These are phyloP conservation scores for Chlorociboria aeruginascens DNA, from an alignment of 495 filamentous ascomycete genomes.

Conservation along the genomic window DNA sequence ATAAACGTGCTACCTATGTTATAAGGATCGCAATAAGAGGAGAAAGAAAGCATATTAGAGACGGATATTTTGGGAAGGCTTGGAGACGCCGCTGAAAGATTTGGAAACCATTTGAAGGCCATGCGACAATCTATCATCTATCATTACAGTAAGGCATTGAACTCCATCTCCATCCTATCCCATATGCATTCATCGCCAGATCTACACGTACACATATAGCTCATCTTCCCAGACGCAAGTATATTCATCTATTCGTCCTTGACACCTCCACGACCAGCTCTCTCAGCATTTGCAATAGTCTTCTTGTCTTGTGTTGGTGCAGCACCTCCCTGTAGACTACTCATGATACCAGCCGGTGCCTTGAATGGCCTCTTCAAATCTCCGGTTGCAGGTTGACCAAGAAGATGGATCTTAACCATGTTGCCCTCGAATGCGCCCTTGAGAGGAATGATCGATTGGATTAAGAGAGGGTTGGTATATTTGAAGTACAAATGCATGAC, in stretches of 20 bases:
- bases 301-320: slow-evolving; percentile 92
- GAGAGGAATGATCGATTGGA: slow-evolving; percentile 96
- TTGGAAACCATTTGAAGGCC: no score
- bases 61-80: no score
- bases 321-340: slow-evolving; percentile 48
- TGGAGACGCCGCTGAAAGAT: no score
- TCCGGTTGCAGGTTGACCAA: slow-evolving; percentile 79
- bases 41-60: no score
- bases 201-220: slow-evolving; percentile 7
- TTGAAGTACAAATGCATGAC: slow-evolving; percentile 98
- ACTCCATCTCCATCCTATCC: no score
- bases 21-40: no score
- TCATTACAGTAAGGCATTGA: background rate
- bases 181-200: background rate
- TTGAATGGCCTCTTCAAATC: slow-evolving; percentile 96
- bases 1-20: no score
- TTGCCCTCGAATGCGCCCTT: slow-evolving; percentile 93
- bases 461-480: slow-evolving; percentile 97
- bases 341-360: slow-evolving; percentile 69
- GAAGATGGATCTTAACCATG: slow-evolving; percentile 86
- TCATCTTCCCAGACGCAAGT: background rate
- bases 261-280: slow-evolving; percentile 70
- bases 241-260: slow-evolving; percentile 68
- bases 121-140: background rate
- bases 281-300: slow-evolving; percentile 77